Conservation (phyloP, 2,329 filamentous ascomycete species). For the Tolypocladium endophyticum region DNA sequence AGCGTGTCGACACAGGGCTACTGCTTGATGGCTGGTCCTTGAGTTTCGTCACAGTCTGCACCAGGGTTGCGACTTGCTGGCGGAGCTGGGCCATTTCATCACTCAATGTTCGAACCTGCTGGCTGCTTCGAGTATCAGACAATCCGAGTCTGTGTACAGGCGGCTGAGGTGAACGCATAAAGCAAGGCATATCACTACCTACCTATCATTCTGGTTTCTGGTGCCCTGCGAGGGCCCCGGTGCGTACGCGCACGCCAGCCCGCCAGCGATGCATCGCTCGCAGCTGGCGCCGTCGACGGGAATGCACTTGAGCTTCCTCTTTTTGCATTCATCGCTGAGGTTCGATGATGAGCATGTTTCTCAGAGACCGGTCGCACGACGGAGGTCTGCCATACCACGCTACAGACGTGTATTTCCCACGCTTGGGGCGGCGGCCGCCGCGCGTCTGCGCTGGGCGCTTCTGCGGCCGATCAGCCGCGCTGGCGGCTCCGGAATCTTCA, state of each 20-base stretch:
- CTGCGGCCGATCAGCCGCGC: conserved; percentile 1
- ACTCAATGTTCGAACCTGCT: conserved; percentile 11
- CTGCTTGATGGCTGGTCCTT: conserved; percentile 9
- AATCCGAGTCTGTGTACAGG: neutral
- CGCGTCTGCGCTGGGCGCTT: conserved; percentile 3
- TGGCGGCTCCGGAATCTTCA: neutral
- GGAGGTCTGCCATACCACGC: conserved; percentile 18
- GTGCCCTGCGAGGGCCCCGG: conserved; percentile 9
- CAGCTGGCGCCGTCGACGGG: conserved; percentile 14
- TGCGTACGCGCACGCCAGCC: conserved; percentile 15
- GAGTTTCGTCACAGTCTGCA: conserved; percentile 15
- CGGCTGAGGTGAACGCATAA: neutral
- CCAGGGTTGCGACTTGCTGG: conserved; percentile 17
- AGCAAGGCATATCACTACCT: neutral
- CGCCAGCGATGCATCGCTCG: conserved; percentile 18
- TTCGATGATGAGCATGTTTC: conserved; percentile 2
- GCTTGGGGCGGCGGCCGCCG: conserved; percentile 12
- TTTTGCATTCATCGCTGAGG: conserved; percentile 27
- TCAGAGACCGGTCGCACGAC: neutral
- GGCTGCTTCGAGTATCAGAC: neutral
- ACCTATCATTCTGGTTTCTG: conserved; percentile 12
- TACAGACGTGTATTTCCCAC: conserved; percentile 25
- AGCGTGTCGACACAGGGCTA: conserved; percentile 6
- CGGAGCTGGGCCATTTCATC: conserved; percentile 18
- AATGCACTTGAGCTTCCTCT: conserved; percentile 29